These are phyloP conservation scores for Zychaea mexicana DNA, from an alignment of 371 early-diverging fungal species.

Conservation along the genomic window DNA sequence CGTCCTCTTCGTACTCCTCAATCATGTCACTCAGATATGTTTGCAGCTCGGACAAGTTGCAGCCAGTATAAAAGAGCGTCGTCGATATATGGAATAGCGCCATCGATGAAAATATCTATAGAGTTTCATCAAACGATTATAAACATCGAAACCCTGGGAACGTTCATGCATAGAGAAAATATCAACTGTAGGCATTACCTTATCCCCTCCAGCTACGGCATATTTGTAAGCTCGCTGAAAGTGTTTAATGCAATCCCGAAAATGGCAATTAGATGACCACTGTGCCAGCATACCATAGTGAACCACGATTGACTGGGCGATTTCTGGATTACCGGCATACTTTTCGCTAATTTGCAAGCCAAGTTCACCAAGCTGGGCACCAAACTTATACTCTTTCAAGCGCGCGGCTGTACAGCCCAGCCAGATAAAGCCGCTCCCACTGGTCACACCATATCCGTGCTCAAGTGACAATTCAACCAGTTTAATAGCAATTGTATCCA, in stretches of 20 bases:
- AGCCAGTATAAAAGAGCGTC: conserved; percentile 35
- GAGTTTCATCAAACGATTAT: background rate
- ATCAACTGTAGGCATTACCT: no score
- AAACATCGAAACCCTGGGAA: no score
- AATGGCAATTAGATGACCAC: conserved; percentile 35
- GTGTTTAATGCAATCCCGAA: conserved; percentile 32
- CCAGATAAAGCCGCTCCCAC: conserved; percentile 44
- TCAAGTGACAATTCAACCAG: conserved; percentile 40
- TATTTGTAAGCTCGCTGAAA: conserved; percentile 41
- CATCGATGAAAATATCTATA: conserved; percentile 36
- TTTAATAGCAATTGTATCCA: conserved; percentile 36
- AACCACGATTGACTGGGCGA: conserved; percentile 38
- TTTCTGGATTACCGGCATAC: conserved; percentile 42
- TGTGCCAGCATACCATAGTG: conserved; percentile 38
- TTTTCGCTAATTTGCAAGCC: conserved; percentile 39
- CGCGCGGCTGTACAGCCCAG: conserved; percentile 39
- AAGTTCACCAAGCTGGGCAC: conserved; percentile 36
- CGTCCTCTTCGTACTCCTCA: conserved; percentile 34
- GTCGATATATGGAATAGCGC: conserved; percentile 38
- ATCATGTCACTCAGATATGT: conserved; percentile 34
- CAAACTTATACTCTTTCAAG: conserved; percentile 30
- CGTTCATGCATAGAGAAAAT: background rate
- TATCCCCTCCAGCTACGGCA: conserved; percentile 45
- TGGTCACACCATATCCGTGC: conserved; percentile 34
- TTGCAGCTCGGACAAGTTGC: conserved; percentile 35